Conservation (phyloP, 2,329 filamentous ascomycete genomes). For the Xylariomycetidae sp. region DNA sequence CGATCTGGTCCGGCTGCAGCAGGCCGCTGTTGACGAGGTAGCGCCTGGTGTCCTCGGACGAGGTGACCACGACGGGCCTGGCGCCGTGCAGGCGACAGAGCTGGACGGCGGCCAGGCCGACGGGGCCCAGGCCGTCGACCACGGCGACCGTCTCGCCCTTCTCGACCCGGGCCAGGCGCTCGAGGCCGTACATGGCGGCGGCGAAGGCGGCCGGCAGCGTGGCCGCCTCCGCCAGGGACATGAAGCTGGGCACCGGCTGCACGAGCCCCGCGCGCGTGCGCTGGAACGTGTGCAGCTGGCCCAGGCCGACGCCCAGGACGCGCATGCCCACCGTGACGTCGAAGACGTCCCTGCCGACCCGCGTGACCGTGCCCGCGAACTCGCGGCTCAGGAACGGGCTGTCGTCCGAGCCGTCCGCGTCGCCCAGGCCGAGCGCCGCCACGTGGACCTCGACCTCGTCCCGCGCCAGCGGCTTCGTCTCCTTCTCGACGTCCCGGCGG, state of each 20-base stretch:
- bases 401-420: not conserved
- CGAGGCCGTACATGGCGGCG: slow-evolving; percentile 5
- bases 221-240: not conserved
- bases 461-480: not conserved
- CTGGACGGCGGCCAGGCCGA: slow-evolving; percentile 4
- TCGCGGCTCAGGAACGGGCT: not conserved
- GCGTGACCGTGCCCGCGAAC: not conserved
- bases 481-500: not conserved
- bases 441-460: slow-evolving; percentile 1
- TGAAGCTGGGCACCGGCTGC: not conserved
- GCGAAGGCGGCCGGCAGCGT: slow-evolving; percentile 2
- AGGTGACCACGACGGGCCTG: too few species aligned
- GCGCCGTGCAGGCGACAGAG: slow-evolving; percentile 2
- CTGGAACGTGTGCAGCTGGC: slow-evolving; percentile 1
- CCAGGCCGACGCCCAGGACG: not conserved
- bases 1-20: too few species aligned
- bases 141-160: slow-evolving; percentile 1
- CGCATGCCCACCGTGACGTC: not conserved
- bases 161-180: not conserved
- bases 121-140: slow-evolving; percentile 2
- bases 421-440: not conserved
- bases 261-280: not conserved
- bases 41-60: too few species aligned
- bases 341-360: not conserved
- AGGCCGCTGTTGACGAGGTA: too few species aligned